Base-by-base conservation (phyloP, 1,139 yeast genomes). In the Pichia sp. region DNA sequence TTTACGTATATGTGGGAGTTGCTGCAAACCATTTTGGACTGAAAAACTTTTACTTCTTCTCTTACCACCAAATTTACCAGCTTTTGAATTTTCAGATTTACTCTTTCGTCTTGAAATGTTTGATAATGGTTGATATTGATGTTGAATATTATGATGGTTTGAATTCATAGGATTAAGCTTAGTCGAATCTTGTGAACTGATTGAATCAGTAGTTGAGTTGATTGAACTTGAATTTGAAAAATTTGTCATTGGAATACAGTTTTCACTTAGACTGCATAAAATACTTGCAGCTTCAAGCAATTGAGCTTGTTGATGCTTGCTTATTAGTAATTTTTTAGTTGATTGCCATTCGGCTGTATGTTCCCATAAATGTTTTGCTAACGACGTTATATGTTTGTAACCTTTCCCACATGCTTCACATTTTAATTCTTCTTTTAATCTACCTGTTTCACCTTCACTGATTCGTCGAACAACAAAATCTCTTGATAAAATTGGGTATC, bases 321-420 rank as follows among this genome's bases (percentile, higher is more conserved):
- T 83, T 46, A 88, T 87, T 45, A 85, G 71, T 49, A 88, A 73
- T 64, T 85, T 86, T 59, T 87, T 84, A 2, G 96, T 88, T 62
- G 84, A 84, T 63, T 83, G 86, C 96, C 96, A 88, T 66, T 88
- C 96, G 0, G 96, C 95, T 0, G 96, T 88, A 66, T 88, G 96
- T 76, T 81, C 87, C 87, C 96, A 91, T 64, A 74, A 73, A 70
- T 77, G 90, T 76, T 79, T 88, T 59, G 77, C 95, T 56, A 87
- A 74, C 25, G 93, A 84, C 2, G 91, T 83, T 11, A 87, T 84
- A 69, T 87, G 96, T 66, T 87, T 88, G 66, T 87, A 87, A 16
- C 95, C 95, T 67, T 88, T 87, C 13, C 96, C 96, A 64, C 96
- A 87, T 3, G 95, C 89, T 67, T 87, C 95, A 70, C 96, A 87